These are phyloP conservation scores for Platanthera guangdongensis DNA, from an alignment of 106 monocot species.

Conservation along the genomic window DNA sequence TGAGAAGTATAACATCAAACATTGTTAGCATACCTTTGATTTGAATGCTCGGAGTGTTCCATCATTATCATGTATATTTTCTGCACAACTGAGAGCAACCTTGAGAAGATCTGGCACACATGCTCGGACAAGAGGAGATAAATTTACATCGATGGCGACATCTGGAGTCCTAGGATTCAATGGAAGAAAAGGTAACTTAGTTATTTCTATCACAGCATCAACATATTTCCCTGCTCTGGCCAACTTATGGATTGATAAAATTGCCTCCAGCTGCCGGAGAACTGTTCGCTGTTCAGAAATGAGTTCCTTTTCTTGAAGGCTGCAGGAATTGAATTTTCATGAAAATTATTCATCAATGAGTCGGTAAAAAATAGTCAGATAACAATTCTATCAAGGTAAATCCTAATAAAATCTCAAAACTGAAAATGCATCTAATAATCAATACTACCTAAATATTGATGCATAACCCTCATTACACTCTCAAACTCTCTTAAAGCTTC, in stretches of 20 bases:
- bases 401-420: not conserved
- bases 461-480: not conserved
- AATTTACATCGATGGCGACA: conserved; percentile 43
- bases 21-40: conserved; percentile 59
- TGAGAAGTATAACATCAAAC: not conserved
- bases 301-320: conserved; percentile 70
- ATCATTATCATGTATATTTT: conserved; percentile 79
- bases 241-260: conserved; percentile 63
- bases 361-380: not conserved
- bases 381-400: not conserved
- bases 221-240: conserved; percentile 61
- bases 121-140: conserved; percentile 72
- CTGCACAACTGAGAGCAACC: conserved; percentile 58
- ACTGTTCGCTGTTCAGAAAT: conserved; percentile 71
- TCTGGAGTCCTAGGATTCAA: conserved; percentile 70
- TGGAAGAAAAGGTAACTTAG: conserved; percentile 78
- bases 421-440: not conserved
- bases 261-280: conserved; percentile 78
- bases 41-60: conserved; percentile 75
- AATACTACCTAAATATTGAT: not conserved
- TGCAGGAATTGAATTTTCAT: conserved; percentile 17
- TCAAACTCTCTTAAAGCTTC: not conserved
- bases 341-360: not conserved
- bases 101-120: conserved; percentile 93
- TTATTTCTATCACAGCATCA: conserved; percentile 84